Conservation (phyloP, 2,329 filamentous ascomycete species). For the Blumeriella jaapii region DNA sequence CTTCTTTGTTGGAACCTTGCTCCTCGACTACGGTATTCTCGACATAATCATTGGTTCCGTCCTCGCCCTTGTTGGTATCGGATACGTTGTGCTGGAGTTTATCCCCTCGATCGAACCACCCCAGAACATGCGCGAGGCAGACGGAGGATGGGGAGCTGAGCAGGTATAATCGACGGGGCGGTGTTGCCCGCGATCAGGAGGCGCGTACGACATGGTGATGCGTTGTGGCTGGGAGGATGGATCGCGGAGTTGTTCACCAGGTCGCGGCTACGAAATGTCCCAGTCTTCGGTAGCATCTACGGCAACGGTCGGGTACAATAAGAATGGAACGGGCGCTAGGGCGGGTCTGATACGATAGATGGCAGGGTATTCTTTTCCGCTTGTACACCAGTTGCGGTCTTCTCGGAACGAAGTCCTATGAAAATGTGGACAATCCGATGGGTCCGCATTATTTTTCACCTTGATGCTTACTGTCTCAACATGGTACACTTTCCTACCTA, state of each 20-base stretch:
- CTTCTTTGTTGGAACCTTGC: constrained; percentile 82
- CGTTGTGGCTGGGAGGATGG: not conserved
- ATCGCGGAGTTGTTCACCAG: not conserved
- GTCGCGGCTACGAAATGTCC: not conserved
- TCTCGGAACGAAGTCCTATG: not conserved
- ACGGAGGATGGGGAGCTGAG: constrained; percentile 27
- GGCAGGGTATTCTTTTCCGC: constrained; percentile 1
- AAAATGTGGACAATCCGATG: too few relatives aligned
- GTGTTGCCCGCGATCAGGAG: not conserved
- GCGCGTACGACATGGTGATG: not conserved
- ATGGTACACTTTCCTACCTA: not conserved
- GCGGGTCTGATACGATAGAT: constrained; percentile 4
- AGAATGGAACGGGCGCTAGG: not conserved
- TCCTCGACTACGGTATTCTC: constrained; percentile 56
- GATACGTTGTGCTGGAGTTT: constrained; percentile 65
- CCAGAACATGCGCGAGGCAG: constrained; percentile 39
- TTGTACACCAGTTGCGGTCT: constrained; percentile 2
- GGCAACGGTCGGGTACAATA: not conserved
- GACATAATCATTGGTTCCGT: constrained; percentile 68
- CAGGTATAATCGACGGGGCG: constrained; percentile 19
- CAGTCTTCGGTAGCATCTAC: not conserved
- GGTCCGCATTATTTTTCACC: not conserved
- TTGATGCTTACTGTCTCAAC: not conserved
- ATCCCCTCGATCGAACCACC: constrained; percentile 62
- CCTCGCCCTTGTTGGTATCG: constrained; percentile 67